A percentile compares a stretch with the other conserved stretches of the same genome.
These are phyloP conservation scores for Chytriomyces sp. DNA, from an alignment of 192 early-diverging fungal genomes.

Conservation along the genomic window DNA sequence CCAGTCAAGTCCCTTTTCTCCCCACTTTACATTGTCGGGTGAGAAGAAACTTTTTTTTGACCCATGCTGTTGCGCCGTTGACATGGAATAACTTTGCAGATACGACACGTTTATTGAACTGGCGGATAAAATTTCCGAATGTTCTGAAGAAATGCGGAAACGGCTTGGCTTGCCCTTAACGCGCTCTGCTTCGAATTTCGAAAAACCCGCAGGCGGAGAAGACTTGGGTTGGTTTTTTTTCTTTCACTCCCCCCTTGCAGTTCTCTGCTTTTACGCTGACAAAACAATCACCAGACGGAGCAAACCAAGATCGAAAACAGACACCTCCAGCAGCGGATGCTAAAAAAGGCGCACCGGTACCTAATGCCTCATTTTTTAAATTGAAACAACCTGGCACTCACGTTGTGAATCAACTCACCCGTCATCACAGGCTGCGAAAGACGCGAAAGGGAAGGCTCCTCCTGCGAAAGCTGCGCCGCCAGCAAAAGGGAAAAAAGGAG, in stretches of 20 bases:
- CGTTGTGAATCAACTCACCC: too few relatives aligned
- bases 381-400: slow-evolving; percentile 14
- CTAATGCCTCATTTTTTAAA: slow-evolving; percentile 1
- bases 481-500: slow-evolving; percentile 32
- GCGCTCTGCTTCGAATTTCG: slow-evolving; percentile 33
- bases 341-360: slow-evolving; percentile 20
- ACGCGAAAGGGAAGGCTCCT: slow-evolving; percentile 32
- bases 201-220: slow-evolving; percentile 13
- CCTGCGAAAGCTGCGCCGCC: background rate
- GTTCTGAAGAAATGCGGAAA: slow-evolving; percentile 26
- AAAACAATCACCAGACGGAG: background rate
- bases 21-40: slow-evolving; percentile 27
- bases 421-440: slow-evolving; percentile 29
- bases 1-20: slow-evolving; percentile 9
- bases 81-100: background rate
- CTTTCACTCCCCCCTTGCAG: background rate
- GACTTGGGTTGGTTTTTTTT: slow-evolving; percentile 20
- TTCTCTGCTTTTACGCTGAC: slow-evolving; percentile 6
- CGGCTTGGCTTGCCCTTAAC: slow-evolving; percentile 23
- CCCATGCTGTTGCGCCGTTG: background rate
- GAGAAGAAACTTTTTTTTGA: background rate
- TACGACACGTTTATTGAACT: slow-evolving; percentile 40
- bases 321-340: slow-evolving; percentile 20
- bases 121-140: slow-evolving; percentile 33
- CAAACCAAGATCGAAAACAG: slow-evolving; percentile 20